Evolutionary conservation across 2,329 filamentous ascomycete species (phyloP).

Genomic region (Fonsecaea erecta): DNA sequence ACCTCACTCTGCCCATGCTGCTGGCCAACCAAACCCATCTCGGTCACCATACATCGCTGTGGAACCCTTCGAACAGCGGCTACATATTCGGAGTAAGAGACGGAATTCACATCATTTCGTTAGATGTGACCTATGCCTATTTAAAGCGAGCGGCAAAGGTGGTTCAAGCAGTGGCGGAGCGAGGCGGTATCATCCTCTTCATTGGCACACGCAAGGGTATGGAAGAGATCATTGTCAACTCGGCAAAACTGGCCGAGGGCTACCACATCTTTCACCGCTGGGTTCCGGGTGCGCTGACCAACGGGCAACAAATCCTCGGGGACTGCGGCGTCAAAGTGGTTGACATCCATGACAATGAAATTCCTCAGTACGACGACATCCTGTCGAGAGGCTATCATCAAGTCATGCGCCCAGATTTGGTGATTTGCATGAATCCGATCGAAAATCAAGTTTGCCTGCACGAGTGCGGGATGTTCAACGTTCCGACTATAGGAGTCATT

Average conservation of each 20-base stretch:
- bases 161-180: constrained; percentile 81
- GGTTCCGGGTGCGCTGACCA: constrained; percentile 90
- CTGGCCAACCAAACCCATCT: constrained; percentile 87
- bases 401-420: constrained; percentile 81
- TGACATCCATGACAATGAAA: constrained; percentile 70
- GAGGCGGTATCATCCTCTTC: constrained; percentile 85
- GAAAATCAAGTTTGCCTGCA: constrained; percentile 91
- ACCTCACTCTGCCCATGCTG: constrained; percentile 88
- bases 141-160: constrained; percentile 92
- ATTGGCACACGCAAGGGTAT: constrained; percentile 86
- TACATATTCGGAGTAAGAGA: constrained; percentile 93
- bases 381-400: constrained; percentile 65
- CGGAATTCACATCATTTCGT: constrained; percentile 88
- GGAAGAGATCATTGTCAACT: constrained; percentile 76
- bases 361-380: constrained; percentile 63
- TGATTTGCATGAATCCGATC: constrained; percentile 87
- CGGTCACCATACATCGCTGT: constrained; percentile 86
- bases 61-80: constrained; percentile 91
- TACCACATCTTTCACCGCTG: constrained; percentile 93
- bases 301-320: constrained; percentile 85
- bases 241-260: constrained; percentile 74
- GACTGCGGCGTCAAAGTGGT: constrained; percentile 73
- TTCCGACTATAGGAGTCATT: constrained; percentile 92
- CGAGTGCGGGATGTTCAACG: constrained; percentile 84
- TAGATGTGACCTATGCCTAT: constrained; percentile 86